phyloP scores from a whole-genome alignment of 192 early-diverging fungal genomes.

The Entomortierella parvispora region DNA sequence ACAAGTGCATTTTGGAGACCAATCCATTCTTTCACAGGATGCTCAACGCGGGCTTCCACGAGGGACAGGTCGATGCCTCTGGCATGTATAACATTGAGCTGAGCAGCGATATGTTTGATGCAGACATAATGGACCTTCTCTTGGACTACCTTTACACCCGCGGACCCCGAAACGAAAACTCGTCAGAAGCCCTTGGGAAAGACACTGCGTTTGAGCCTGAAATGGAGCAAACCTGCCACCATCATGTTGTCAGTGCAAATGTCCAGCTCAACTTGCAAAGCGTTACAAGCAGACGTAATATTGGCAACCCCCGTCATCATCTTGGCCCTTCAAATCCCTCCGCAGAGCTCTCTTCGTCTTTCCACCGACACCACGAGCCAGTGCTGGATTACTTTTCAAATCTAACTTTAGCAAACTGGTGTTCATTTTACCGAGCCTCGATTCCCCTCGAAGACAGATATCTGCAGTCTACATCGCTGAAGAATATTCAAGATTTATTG shows the following conservation, averaged over 20 bases:
- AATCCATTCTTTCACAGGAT: conserved; percentile 31
- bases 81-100: conserved; percentile 18
- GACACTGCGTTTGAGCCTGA: no score
- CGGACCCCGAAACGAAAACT: conserved; percentile 2
- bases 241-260: conserved; percentile 14
- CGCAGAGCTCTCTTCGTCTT: no score
- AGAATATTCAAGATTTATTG: conserved; percentile 14
- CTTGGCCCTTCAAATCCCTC: background rate
- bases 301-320: no score
- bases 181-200: background rate
- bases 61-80: conserved; percentile 8
- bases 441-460: conserved; percentile 20
- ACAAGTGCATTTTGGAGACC: conserved; percentile 31
- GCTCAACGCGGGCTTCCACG: conserved; percentile 25
- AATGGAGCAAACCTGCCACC: no score
- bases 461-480: conserved; percentile 13
- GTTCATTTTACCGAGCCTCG: conserved; percentile 20
- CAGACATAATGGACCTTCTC: conserved; percentile 25
- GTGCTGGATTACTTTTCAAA: background rate
- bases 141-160: conserved; percentile 37
- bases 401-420: conserved; percentile 19
- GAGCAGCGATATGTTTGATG: conserved; percentile 28
- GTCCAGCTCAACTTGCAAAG: conserved; percentile 29
- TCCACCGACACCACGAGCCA: background rate
- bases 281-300: background rate